Base-by-base conservation (phyloP, 768 basidiomycete genomes). In the Termitomyces titanicus region DNA sequence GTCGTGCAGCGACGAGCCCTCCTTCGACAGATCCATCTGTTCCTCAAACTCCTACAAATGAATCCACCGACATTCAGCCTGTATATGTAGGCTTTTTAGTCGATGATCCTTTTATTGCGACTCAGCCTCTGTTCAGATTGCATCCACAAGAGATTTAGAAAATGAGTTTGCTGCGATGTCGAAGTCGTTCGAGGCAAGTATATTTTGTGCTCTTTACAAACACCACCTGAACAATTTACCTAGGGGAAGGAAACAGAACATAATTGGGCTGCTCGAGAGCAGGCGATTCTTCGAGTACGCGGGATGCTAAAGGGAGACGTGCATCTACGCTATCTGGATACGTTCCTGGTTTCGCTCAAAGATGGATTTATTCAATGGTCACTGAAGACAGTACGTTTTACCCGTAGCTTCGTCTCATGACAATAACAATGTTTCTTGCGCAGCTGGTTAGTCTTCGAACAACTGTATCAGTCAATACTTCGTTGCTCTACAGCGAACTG, bases 181-280 rank as follows among this genome's bases (percentile, higher is more conserved):
- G 18, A 88, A 89, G 51, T 73, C 79, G 31, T 98, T 97, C 63
- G 91, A 92, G 72, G 92, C 88, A 64, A 47, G 74, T 63, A 27
- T n/a, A 53, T 34, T 51, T 50, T 20, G n/a, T 40, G 9, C 5
- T 17, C 2, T 35, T 42, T 46, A 33, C 24, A n/a, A 44, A 17
- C 22, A 24, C n/a, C 22, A 39, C 20, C 18, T 53, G 7, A 49
- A 58, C 31, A 27, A 8, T 31, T 18, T 13, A 44, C 53, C 3
- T 58, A 94, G 88, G 97, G 96, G n/a, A 96, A 84, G 72, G 96
- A 99, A 73, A 89, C 90, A 1, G 96, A 99, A 67, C 92, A 95
- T 59, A 99, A 99, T 63, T 99, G 96, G 96, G 78, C 82, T 40
- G 74, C 78, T 27, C 81, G 96, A 55, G 96, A 99, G 58, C 80